These are phyloP conservation scores for Polychaeton citri DNA, from an alignment of 2,329 filamentous ascomycete species.

Conservation along the genomic window DNA sequence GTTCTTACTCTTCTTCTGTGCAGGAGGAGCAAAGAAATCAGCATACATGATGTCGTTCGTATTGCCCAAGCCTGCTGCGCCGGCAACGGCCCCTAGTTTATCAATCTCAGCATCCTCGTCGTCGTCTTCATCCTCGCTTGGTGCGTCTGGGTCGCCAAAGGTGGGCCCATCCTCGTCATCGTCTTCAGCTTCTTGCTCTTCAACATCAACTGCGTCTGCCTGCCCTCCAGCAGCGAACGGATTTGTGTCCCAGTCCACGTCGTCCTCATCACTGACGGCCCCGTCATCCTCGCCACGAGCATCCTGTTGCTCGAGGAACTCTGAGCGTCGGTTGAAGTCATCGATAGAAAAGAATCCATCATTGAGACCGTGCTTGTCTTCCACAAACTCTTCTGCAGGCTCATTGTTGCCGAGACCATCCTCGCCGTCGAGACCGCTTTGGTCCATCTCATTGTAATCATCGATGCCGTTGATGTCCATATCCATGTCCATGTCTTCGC, in stretches of 20 bases:
- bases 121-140: slow-evolving; percentile 47
- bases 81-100: slow-evolving; percentile 33
- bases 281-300: slow-evolving; percentile 63
- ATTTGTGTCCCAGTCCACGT: slow-evolving; percentile 76
- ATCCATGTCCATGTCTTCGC: slow-evolving; percentile 27
- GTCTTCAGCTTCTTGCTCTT: slow-evolving; percentile 37
- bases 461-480: slow-evolving; percentile 22
- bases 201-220: slow-evolving; percentile 17
- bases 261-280: slow-evolving; percentile 67
- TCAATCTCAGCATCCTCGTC: slow-evolving; percentile 40
- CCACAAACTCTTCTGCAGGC: slow-evolving; percentile 43
- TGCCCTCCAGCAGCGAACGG: slow-evolving; percentile 40
- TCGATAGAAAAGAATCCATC: slow-evolving; percentile 98
- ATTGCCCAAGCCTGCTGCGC: slow-evolving; percentile 47
- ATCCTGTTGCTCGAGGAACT: slow-evolving; percentile 80
- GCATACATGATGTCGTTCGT: slow-evolving; percentile 83
- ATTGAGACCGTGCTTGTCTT: slow-evolving; percentile 76
- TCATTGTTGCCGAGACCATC: slow-evolving; percentile 39
- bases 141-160: slow-evolving; percentile 68
- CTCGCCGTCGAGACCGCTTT: slow-evolving; percentile 14
- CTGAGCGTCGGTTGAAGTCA: slow-evolving; percentile 88
- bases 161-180: slow-evolving; percentile 67
- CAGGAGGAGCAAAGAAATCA: slow-evolving; percentile 84
- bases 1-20: slow-evolving; percentile 50
- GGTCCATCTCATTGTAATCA: slow-evolving; percentile 17